Conservation (phyloP, 2,329 filamentous ascomycete species). For the Fonsecaea nubica region DNA sequence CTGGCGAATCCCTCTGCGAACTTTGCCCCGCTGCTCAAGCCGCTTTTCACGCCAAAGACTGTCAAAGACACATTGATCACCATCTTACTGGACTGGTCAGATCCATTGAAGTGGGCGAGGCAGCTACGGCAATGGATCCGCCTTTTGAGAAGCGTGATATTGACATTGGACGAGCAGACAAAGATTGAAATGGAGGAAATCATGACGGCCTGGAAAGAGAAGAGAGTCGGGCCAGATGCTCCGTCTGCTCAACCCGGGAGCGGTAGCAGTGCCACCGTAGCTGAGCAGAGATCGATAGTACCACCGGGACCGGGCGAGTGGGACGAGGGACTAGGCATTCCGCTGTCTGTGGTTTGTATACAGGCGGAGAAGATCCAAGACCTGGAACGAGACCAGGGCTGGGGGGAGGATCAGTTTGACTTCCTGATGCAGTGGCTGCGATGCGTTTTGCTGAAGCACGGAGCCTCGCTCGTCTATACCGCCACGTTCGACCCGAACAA, state of each 20-base stretch:
- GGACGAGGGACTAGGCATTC: slow-evolving; percentile 86
- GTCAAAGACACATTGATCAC: slow-evolving; percentile 87
- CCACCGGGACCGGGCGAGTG: slow-evolving; percentile 89
- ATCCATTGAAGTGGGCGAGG: slow-evolving; percentile 90
- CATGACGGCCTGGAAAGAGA: slow-evolving; percentile 79
- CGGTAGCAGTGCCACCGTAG: slow-evolving; percentile 65
- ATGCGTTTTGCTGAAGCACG: slow-evolving; percentile 87
- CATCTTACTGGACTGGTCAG: slow-evolving; percentile 92
- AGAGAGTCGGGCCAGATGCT: slow-evolving; percentile 61
- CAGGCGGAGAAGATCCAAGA: slow-evolving; percentile 88
- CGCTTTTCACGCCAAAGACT: slow-evolving; percentile 81
- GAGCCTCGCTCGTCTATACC: slow-evolving; percentile 84
- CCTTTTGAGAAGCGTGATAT: slow-evolving; percentile 76
- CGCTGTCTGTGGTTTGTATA: slow-evolving; percentile 93
- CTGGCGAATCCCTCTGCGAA: slow-evolving; percentile 83
- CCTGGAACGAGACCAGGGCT: slow-evolving; percentile 85
- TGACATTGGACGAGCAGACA: slow-evolving; percentile 74
- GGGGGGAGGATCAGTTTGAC: slow-evolving; percentile 97
- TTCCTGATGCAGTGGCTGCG: slow-evolving; percentile 91
- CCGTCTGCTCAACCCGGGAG: slow-evolving; percentile 67
- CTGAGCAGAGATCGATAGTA: slow-evolving; percentile 17
- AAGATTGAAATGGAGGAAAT: slow-evolving; percentile 86
- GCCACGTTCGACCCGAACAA: slow-evolving; percentile 77
- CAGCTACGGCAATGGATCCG: slow-evolving; percentile 89
- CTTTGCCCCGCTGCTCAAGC: slow-evolving; percentile 81